Conservation (phyloP, 176 grass and related monocot species). For the Bonia amplexicaulis region DNA sequence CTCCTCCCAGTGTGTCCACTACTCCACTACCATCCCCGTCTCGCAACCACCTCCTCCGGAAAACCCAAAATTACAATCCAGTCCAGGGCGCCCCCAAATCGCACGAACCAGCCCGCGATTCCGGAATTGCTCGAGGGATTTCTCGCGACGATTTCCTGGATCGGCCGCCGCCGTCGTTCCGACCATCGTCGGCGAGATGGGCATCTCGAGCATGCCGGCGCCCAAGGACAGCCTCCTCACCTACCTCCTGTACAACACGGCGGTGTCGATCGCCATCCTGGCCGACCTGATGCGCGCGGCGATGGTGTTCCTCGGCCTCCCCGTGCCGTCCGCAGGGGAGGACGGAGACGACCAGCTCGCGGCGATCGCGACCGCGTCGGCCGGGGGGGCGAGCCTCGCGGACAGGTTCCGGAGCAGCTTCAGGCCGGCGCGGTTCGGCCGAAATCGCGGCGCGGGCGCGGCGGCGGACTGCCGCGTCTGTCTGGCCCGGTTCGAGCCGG, state of each 20-base stretch:
- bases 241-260: constrained; percentile 60
- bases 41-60: not conserved
- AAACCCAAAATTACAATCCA: constrained; percentile 17
- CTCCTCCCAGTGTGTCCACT: not conserved
- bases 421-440: constrained; percentile 47
- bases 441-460: not conserved
- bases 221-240: constrained; percentile 64
- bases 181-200: constrained; percentile 49
- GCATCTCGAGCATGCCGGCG: constrained; percentile 62
- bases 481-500: constrained; percentile 56
- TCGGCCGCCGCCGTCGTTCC: not conserved
- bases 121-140: not conserved
- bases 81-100: constrained; percentile 3
- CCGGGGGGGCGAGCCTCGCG: constrained; percentile 30
- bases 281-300: constrained; percentile 37
- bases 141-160: not conserved
- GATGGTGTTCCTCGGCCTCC: constrained; percentile 45
- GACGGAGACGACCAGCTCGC: constrained; percentile 5
- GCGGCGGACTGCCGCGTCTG: constrained; percentile 69
- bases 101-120: not conserved
- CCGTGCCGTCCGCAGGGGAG: not conserved
- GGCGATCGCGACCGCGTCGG: not conserved
- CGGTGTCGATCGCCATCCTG: constrained; percentile 55
- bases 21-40: not conserved
- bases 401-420: constrained; percentile 62